Evolutionary conservation across 306 rosid genomes (phyloP).

Genomic region (Corylus heterophylla): DNA sequence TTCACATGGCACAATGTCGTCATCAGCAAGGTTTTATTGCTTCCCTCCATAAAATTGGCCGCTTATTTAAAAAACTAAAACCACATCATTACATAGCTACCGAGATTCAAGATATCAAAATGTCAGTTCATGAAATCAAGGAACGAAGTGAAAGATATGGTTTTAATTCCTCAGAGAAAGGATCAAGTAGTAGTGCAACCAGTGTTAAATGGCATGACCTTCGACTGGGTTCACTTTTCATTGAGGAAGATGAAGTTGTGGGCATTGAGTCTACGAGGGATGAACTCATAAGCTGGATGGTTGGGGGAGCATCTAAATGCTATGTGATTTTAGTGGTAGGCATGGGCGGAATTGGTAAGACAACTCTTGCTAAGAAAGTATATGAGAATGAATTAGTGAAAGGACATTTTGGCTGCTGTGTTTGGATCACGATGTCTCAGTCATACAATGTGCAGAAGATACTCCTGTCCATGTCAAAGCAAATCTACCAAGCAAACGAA

Average conservation of each 20-base stretch:
- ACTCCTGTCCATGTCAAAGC: not conserved
- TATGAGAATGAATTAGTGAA: constrained; percentile 3
- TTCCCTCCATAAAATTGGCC: not conserved
- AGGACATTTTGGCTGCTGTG: not conserved
- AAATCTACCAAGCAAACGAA: not conserved
- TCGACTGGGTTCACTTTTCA: not conserved
- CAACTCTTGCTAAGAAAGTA: not conserved
- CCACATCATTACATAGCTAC: not conserved
- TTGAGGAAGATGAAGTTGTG: not conserved
- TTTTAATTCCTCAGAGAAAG: not conserved
- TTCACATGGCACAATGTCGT: not conserved
- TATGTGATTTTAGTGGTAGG: not conserved
- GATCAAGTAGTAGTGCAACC: not conserved
- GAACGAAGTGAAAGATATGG: constrained; percentile 3
- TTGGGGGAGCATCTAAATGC: not conserved
- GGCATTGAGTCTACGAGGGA: not conserved
- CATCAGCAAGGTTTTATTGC: not conserved
- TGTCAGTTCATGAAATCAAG: not conserved
- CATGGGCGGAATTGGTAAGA: not conserved
- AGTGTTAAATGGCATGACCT: not conserved
- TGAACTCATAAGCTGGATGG: not conserved
- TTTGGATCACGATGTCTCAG: constrained; percentile 2
- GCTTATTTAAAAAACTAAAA: not conserved
- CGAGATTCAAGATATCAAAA: constrained; percentile 4
- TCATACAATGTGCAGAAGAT: not conserved